phyloP scores from a whole-genome alignment of 257 asterid species.

The Cordia subcordata region DNA sequence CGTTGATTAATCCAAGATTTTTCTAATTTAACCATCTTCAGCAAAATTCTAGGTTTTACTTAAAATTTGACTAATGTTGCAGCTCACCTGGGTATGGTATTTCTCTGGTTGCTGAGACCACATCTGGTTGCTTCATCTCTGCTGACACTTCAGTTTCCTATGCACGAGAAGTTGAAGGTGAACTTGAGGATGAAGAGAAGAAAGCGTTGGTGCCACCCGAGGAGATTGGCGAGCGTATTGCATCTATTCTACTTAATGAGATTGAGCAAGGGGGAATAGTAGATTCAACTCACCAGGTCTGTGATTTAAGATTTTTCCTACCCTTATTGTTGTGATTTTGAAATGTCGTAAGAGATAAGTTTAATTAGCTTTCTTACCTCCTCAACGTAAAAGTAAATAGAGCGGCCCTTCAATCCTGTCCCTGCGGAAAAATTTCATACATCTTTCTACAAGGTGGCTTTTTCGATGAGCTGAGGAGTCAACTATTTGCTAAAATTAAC shows the following conservation, averaged over 20 bases:
- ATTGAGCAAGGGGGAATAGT: slow-evolving; percentile 96
- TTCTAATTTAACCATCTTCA: background rate
- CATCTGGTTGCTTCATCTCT: slow-evolving; percentile 77
- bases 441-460: no score
- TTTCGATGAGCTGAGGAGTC: no score
- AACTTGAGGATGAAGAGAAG: slow-evolving; percentile 46
- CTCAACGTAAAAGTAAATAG: no score
- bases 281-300: slow-evolving; percentile 97
- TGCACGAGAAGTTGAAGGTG: slow-evolving; percentile 41
- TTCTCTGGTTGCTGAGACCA: slow-evolving; percentile 78
- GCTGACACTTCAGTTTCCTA: slow-evolving; percentile 62
- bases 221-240: slow-evolving; percentile 63
- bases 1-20: background rate
- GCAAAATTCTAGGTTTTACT: background rate
- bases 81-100: slow-evolving; percentile 96
- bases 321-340: background rate
- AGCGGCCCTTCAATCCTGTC: no score
- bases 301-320: background rate
- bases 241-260: slow-evolving; percentile 55
- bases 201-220: slow-evolving; percentile 58
- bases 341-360: background rate
- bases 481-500: no score
- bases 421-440: no score
- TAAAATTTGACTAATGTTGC: slow-evolving; percentile 14
- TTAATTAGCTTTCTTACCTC: no score